These are phyloP conservation scores for Solanum medicagineum DNA, from an alignment of 257 asterid species.

Conservation along the genomic window DNA sequence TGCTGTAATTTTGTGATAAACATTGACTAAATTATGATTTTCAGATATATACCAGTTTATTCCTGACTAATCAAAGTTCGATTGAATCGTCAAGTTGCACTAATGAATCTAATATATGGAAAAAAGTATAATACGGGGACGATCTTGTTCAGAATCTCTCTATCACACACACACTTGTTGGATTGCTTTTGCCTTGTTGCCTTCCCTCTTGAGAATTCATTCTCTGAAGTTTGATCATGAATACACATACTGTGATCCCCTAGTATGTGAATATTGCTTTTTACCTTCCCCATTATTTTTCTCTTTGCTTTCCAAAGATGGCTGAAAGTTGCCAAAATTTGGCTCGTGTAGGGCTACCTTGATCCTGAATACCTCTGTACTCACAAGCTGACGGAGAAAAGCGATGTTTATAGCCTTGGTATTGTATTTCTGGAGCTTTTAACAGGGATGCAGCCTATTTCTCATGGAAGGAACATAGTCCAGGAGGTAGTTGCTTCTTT, in stretches of 20 bases:
- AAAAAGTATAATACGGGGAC: background rate
- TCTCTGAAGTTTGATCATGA: background rate
- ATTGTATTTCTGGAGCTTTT: background rate
- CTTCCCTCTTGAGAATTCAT: background rate
- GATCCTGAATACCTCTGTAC: background rate
- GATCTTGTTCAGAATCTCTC: background rate
- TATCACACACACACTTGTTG: background rate
- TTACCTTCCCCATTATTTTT: background rate
- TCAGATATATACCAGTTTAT: background rate
- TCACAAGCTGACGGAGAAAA: background rate
- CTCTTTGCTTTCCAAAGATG: background rate
- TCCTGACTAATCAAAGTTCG: background rate
- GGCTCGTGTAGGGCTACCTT: background rate
- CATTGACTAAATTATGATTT: background rate
- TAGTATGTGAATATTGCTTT: background rate
- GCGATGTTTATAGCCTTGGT: background rate
- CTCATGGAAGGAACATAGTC: background rate
- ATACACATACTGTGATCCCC: background rate
- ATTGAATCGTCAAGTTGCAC: background rate
- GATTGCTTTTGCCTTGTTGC: background rate
- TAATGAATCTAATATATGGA: background rate
- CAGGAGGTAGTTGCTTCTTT: background rate
- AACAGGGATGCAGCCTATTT: background rate
- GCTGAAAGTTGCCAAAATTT: background rate
- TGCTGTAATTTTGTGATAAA: background rate